Evolutionary conservation across 768 basidiomycete genomes (phyloP).

Genomic region (Naganishia vaughanmartiniae): DNA sequence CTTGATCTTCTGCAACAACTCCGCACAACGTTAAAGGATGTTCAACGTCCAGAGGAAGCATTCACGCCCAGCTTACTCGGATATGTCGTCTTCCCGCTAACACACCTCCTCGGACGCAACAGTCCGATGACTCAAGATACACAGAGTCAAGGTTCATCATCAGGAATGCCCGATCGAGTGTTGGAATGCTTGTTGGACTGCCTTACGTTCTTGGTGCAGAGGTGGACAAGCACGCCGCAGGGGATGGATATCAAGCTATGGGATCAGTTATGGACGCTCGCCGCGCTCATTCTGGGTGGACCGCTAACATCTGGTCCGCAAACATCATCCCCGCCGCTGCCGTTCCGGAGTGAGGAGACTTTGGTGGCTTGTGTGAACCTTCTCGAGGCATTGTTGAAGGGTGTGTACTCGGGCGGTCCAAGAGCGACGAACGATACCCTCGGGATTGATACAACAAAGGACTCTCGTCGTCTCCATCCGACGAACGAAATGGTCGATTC

Average conservation of each 20-base stretch:
- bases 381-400: constrained; percentile 63
- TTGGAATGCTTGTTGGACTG: constrained; percentile 69
- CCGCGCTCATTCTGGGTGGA: constrained; percentile 64
- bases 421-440: neutral
- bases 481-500: constrained; percentile 10
- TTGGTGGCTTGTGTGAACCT: constrained; percentile 71
- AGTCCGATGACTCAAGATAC: constrained; percentile 51
- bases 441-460: neutral
- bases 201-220: constrained; percentile 63
- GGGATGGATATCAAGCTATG: constrained; percentile 63
- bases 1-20: constrained; percentile 61
- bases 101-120: constrained; percentile 77
- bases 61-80: constrained; percentile 67
- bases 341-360: constrained; percentile 70
- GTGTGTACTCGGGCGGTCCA: constrained; percentile 32
- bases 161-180: constrained; percentile 61
- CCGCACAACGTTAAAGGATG: constrained; percentile 56
- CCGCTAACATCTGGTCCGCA: constrained; percentile 56
- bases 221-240: constrained; percentile 62
- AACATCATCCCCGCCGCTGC: constrained; percentile 63
- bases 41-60: constrained; percentile 50
- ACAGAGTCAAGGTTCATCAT: constrained; percentile 54
- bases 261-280: constrained; percentile 82
- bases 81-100: constrained; percentile 84
- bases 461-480: neutral